Conservation (phyloP, 2,329 filamentous ascomycete species). For the Magnaporthiopsis poae region DNA sequence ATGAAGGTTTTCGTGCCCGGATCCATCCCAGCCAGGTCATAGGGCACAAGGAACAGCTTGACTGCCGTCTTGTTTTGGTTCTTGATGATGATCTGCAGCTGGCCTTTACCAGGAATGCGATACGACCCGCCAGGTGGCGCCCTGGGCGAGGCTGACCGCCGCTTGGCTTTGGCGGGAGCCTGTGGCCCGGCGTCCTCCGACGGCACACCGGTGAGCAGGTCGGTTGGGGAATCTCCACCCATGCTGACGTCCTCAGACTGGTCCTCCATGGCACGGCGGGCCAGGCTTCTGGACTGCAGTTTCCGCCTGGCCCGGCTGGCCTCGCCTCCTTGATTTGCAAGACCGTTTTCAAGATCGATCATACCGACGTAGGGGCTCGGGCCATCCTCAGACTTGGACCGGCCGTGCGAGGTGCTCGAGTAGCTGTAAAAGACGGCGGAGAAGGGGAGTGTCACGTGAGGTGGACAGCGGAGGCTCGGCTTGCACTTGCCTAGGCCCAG, state of each 20-base stretch:
- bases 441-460: conserved; percentile 83
- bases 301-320: conserved; percentile 36
- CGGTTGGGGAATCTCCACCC: conserved; percentile 4
- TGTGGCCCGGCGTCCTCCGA: background rate
- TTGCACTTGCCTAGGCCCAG: conserved; percentile 84
- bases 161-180: background rate
- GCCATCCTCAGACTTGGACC: conserved; percentile 58
- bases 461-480: conserved; percentile 69
- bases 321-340: conserved; percentile 45
- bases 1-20: conserved; percentile 92
- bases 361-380: conserved; percentile 93
- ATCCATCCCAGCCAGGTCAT: conserved; percentile 86
- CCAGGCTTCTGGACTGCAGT: conserved; percentile 30
- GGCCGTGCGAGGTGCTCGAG: conserved; percentile 53
- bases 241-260: conserved; percentile 11
- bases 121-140: conserved; percentile 81
- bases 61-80: conserved; percentile 98
- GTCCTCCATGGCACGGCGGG: conserved; percentile 1
- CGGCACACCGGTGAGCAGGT: background rate
- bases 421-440: conserved; percentile 96
- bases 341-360: conserved; percentile 77
- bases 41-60: conserved; percentile 88
- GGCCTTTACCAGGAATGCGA: conserved; percentile 84
- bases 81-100: conserved; percentile 93
- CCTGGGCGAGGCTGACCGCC: conserved; percentile 36